phyloP scores from a whole-genome alignment of 305 asterid genomes.

The Coffea humblotiana region DNA sequence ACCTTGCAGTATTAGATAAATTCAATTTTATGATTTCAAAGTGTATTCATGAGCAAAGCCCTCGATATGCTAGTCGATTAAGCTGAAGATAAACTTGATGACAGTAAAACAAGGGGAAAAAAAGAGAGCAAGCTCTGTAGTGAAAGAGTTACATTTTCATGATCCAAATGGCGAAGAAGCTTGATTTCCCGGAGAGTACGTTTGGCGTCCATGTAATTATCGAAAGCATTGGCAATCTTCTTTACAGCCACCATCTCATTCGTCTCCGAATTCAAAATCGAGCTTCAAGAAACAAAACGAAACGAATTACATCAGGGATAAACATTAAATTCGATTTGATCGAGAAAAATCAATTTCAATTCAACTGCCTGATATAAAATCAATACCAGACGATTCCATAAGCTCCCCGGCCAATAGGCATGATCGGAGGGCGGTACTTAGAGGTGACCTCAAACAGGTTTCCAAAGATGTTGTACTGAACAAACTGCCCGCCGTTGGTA shows the following conservation, averaged over 20 bases:
- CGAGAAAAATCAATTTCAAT: too few relatives aligned
- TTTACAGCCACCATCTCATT: conserved; percentile 94
- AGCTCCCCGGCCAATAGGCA: conserved; percentile 91
- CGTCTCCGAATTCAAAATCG: conserved; percentile 68
- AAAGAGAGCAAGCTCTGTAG: too few relatives aligned
- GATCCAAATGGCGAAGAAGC: conserved; percentile 51
- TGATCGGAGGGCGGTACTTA: conserved; percentile 70
- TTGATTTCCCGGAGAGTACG: conserved; percentile 51
- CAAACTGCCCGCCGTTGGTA: conserved; percentile 68
- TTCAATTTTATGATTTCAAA: background rate
- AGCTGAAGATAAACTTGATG: background rate
- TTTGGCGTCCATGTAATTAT: conserved; percentile 65
- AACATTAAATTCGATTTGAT: too few relatives aligned
- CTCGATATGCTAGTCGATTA: background rate
- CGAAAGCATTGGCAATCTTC: conserved; percentile 90
- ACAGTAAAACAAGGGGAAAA: too few relatives aligned
- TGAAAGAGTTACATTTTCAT: conserved; percentile 35
- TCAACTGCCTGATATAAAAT: too few relatives aligned
- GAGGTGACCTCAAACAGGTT: conserved; percentile 59
- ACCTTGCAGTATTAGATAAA: background rate
- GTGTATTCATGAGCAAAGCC: background rate
- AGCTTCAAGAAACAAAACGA: conserved; percentile 36
- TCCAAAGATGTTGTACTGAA: conserved; percentile 68
- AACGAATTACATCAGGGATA: background rate
- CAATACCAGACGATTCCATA: conserved; percentile 85